Evolutionary conservation across 192 early-diverging fungal species (phyloP).

Genomic region (Coemansia sp.): DNA sequence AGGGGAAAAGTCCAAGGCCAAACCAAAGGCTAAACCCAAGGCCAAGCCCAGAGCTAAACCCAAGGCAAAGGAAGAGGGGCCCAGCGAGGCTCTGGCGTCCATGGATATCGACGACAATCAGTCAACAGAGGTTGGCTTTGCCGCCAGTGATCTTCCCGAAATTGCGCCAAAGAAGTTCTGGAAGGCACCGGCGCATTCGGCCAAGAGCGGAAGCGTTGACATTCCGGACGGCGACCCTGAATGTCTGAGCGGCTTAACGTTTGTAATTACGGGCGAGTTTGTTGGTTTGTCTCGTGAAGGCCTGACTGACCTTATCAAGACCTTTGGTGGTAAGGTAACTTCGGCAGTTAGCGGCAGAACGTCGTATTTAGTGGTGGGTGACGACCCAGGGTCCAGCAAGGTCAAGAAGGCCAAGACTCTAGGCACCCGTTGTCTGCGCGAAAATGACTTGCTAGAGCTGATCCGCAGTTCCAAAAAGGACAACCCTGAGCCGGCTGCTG

Average conservation of each 20-base stretch:
- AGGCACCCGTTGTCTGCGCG: constrained; percentile 70
- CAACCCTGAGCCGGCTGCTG: not conserved
- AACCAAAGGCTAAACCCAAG: constrained; percentile 5
- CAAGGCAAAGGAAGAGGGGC: constrained; percentile 3
- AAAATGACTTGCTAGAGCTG: constrained; percentile 82
- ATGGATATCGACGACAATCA: constrained; percentile 20
- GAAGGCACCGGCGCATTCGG: constrained; percentile 18
- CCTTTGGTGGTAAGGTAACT: constrained; percentile 83
- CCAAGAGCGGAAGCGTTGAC: constrained; percentile 63
- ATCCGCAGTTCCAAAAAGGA: constrained; percentile 58
- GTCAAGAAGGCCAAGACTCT: constrained; percentile 71
- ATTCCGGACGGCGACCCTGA: constrained; percentile 72
- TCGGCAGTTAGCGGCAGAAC: constrained; percentile 77
- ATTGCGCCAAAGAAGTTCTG: constrained; percentile 29
- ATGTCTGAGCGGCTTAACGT: constrained; percentile 69
- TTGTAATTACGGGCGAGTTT: constrained; percentile 95
- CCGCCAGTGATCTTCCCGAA: constrained; percentile 35
- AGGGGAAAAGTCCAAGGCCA: constrained; percentile 7
- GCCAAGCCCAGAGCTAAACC: constrained; percentile 12
- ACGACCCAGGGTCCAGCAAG: constrained; percentile 85
- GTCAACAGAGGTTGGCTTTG: constrained; percentile 24
- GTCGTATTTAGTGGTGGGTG: constrained; percentile 80
- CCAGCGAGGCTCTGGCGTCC: not conserved
- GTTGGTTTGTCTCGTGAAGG: constrained; percentile 72
- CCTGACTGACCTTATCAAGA: constrained; percentile 79